phyloP scores from a whole-genome alignment of 73 alveolate species.

The Stentor roeselii region DNA sequence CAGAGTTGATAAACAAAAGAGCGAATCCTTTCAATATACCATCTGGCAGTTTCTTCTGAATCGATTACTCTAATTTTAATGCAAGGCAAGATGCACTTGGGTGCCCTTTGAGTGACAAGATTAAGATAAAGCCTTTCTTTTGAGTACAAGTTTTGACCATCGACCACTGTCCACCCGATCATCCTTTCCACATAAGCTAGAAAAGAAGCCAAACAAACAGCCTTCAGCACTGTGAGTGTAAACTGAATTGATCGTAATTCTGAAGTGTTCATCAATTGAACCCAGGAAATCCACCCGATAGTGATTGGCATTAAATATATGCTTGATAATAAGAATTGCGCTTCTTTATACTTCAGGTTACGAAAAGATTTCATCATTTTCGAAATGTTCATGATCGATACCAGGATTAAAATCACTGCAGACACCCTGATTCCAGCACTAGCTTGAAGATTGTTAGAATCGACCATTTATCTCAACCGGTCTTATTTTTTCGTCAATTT shows the following conservation, averaged over 20 bases:
- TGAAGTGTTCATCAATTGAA: background rate
- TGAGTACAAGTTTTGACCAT: background rate
- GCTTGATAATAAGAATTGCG: background rate
- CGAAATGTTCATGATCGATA: background rate
- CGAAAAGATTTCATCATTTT: background rate
- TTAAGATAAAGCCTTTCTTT: background rate
- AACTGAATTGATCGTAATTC: background rate
- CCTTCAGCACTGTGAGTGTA: background rate
- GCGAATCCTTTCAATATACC: background rate
- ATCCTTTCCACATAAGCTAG: conserved; percentile 1
- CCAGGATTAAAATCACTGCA: background rate
- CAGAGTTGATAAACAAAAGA: background rate
- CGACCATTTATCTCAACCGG: too few species aligned
- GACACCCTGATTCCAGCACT: background rate
- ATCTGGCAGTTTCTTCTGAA: background rate
- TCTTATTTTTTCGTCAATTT: too few species aligned
- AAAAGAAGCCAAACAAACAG: background rate
- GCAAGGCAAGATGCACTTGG: background rate
- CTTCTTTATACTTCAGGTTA: background rate
- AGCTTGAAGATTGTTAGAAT: background rate
- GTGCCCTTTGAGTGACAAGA: background rate
- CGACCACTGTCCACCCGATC: background rate
- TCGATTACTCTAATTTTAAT: background rate
- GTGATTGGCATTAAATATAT: background rate
- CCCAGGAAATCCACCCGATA: conserved; percentile 18